phyloP scores from a whole-genome alignment of 495 filamentous ascomycete genomes.

The Trypethelium eluteriae region DNA sequence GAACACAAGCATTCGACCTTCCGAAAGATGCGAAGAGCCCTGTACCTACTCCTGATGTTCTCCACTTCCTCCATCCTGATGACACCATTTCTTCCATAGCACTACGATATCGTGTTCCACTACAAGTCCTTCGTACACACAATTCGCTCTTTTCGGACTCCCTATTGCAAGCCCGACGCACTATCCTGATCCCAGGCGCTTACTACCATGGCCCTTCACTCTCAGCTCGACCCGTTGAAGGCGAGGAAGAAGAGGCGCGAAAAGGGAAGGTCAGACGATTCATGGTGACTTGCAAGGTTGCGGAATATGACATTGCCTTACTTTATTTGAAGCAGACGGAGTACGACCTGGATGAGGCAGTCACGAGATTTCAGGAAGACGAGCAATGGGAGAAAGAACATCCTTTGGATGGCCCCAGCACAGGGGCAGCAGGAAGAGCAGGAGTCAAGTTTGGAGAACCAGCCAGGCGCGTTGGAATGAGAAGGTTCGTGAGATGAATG shows the following conservation, averaged over 20 bases:
- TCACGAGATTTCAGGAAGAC: constrained; percentile 54
- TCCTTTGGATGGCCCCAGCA: constrained; percentile 44
- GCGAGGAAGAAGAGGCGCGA: constrained; percentile 58
- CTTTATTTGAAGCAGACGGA: constrained; percentile 59
- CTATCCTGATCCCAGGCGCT: constrained; percentile 58
- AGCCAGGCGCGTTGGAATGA: constrained; percentile 23
- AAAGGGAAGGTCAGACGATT: constrained; percentile 59
- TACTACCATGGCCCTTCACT: constrained; percentile 57
- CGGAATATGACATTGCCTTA: constrained; percentile 65
- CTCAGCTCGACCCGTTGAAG: constrained; percentile 57
- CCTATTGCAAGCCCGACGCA: constrained; percentile 56
- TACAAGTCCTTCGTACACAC: constrained; percentile 44
- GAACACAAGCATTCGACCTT: constrained; percentile 26
- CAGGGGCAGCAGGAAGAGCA: constrained; percentile 16
- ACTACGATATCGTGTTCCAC: constrained; percentile 58
- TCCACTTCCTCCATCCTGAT: constrained; percentile 60
- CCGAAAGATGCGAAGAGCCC: constrained; percentile 23
- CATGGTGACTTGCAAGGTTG: constrained; percentile 63
- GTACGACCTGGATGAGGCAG: constrained; percentile 57
- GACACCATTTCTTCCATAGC: constrained; percentile 60
- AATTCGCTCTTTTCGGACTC: constrained; percentile 61
- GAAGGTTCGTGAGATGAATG: constrained; percentile 23
- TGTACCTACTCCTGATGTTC: constrained; percentile 44
- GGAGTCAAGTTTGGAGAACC: constrained; percentile 29
- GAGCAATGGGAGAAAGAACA: constrained; percentile 65